Base-by-base conservation (phyloP, 2,329 filamentous ascomycete species). In the Aspergillus pseudoglaucus region DNA sequence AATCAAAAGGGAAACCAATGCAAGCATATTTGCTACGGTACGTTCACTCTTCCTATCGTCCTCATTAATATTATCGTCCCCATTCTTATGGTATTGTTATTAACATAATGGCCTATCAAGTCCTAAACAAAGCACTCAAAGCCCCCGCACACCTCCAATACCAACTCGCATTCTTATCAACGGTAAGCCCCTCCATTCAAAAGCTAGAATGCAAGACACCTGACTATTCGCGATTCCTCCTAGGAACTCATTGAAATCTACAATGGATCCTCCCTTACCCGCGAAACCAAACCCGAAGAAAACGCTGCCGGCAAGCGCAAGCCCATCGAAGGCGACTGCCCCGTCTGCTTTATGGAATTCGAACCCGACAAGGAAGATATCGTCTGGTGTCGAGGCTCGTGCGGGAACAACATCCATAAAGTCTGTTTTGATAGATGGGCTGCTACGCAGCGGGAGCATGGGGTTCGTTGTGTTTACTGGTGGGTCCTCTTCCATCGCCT, bases 331-430 rank as follows among this genome's bases (percentile, higher is more conserved):
- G 81, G 79, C 18, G 79, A 83, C 51, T 85, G 82, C 56, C 79
- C 80, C 0, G 80, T 84, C 52, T 84, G 82, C 62, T 80, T 78
- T 59, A 77, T 75, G 66, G 75, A 79, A 44, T 74, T 81, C 45
- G 69, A 75, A 22, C 60, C 71, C 1, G 60, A 60, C 3, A 69
- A 69, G 9, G 67, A 76, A 47, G 69, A 75, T 4, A 72, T 75
- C 6, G 64, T 80, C 8, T 84, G 79, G 73, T 84, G 82, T 64
- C 76, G 76, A 57, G 74, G 75, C 0, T 71, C 76, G 2, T 85
- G 82, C 54, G 81, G 81, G 15, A 82, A 84, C 62, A 83, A 83
- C 55, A 66, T 83, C n/a, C 80, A 83, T 60, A 74, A 75, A 49
- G 57, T 62, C 1, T 83, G 80, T 54, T 82, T 83, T 60, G 62